These are phyloP conservation scores for Cutaneotrichosporon cavernicola DNA, from an alignment of 1,284 basidiomycete species.

Conservation along the genomic window DNA sequence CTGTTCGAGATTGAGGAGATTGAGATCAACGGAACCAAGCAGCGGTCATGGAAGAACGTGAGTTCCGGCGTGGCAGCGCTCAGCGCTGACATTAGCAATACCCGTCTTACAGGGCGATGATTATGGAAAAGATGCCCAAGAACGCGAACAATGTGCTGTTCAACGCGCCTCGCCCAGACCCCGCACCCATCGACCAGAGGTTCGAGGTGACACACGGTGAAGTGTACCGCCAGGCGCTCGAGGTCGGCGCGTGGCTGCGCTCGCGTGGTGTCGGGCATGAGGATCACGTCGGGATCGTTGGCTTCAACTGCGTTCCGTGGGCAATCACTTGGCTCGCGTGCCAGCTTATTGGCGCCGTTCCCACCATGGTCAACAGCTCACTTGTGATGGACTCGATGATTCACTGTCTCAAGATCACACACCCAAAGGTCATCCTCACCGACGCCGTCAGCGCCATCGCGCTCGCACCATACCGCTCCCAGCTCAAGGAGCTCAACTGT, in stretches of 20 bases:
- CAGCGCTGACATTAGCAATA: slow-evolving; percentile 1
- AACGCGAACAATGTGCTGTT: slow-evolving; percentile 12
- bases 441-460: slow-evolving; percentile 30
- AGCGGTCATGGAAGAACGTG: slow-evolving; percentile 46
- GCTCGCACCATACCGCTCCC: slow-evolving; percentile 4
- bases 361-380: slow-evolving; percentile 44
- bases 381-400: slow-evolving; percentile 25
- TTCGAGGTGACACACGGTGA: slow-evolving; percentile 34
- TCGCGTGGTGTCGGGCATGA: slow-evolving; percentile 33
- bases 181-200: slow-evolving; percentile 14
- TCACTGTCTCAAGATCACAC: slow-evolving; percentile 30
- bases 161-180: slow-evolving; percentile 30
- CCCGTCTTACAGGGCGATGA: slow-evolving; percentile 7
- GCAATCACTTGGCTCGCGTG: slow-evolving; percentile 38
- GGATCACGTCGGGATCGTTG: slow-evolving; percentile 40
- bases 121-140: slow-evolving; percentile 2
- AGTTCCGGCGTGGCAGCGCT: slow-evolving; percentile 7
- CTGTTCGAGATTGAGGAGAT: slow-evolving; percentile 41
- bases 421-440: slow-evolving; percentile 36
- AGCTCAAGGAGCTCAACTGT: slow-evolving; percentile 5
- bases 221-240: slow-evolving; percentile 27
- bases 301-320: slow-evolving; percentile 37
- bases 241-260: slow-evolving; percentile 40
- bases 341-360: slow-evolving; percentile 45
- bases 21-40: slow-evolving; percentile 28